Evolutionary conservation across 306 rosid genomes (phyloP).

Genomic region (Pyrus communis): DNA sequence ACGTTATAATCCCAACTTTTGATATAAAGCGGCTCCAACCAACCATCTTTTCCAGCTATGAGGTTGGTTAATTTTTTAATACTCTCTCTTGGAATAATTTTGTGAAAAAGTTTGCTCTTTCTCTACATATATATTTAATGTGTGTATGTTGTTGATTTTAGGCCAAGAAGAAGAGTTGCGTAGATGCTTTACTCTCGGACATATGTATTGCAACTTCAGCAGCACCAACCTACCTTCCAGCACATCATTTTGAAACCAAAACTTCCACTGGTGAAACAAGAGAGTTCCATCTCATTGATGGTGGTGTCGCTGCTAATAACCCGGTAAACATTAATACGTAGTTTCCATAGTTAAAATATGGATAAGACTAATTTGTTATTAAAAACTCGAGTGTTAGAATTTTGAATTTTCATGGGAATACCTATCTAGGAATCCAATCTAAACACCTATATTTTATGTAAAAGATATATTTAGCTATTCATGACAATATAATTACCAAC

Average conservation of each 20-base stretch:
- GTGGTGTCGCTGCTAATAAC: slow-evolving; percentile 40
- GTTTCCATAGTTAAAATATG: background rate
- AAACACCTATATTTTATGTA: background rate
- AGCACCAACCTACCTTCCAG: slow-evolving; percentile 34
- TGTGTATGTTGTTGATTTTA: background rate
- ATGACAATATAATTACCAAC: background rate
- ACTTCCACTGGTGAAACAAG: slow-evolving; percentile 6
- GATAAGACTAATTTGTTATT: background rate
- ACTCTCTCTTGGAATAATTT: background rate
- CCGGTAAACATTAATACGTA: slow-evolving; percentile 22
- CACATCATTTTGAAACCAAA: slow-evolving; percentile 25
- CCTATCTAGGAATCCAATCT: too few relatives aligned
- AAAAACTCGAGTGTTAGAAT: too few relatives aligned
- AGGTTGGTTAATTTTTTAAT: slow-evolving; percentile 4
- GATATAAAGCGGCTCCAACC: slow-evolving; percentile 35
- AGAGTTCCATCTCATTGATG: slow-evolving; percentile 40
- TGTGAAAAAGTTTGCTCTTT: background rate
- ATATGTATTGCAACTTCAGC: slow-evolving; percentile 46
- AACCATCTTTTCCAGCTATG: slow-evolving; percentile 29
- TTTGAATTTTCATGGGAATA: too few relatives aligned
- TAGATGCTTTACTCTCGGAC: slow-evolving; percentile 34
- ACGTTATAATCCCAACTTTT: slow-evolving; percentile 35
- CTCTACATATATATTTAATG: background rate
- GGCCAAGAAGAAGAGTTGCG: slow-evolving; percentile 10
- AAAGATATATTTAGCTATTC: background rate